Conservation (phyloP, 2,329 filamentous ascomycete species). For the Fusarium poae region DNA sequence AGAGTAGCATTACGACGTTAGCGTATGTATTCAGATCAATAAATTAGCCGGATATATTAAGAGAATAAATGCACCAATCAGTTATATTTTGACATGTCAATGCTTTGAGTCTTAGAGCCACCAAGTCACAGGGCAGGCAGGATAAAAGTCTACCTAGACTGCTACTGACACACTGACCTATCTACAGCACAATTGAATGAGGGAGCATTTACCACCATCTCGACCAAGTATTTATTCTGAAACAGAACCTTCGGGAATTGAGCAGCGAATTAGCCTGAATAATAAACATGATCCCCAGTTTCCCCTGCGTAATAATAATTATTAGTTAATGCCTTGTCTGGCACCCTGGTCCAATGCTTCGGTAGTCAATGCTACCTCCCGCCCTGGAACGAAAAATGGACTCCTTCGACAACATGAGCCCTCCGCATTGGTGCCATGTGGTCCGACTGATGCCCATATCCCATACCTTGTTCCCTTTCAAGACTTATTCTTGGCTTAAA, state of each 20-base stretch:
- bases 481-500: constrained; percentile 17
- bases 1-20: background rate
- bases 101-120: background rate
- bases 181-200: background rate
- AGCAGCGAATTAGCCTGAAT: constrained; percentile 34
- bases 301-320: constrained; percentile 22
- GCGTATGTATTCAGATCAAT: background rate
- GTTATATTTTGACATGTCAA: too few species aligned
- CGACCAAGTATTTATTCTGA: constrained; percentile 17
- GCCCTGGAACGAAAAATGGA: background rate
- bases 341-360: background rate
- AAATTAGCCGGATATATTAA: constrained; percentile 2
- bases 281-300: background rate
- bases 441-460: constrained; percentile 2
- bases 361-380: constrained; percentile 30
- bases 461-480: background rate
- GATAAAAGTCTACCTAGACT: background rate
- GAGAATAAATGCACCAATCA: constrained; percentile 22
- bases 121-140: background rate
- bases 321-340: background rate
- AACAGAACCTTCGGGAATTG: constrained; percentile 12
- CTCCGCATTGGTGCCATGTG: constrained; percentile 22
- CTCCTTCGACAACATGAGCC: background rate
- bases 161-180: background rate
- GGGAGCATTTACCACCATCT: background rate